These are phyloP conservation scores for Kokia cookei DNA, from an alignment of 441 rosid species.

Conservation along the genomic window DNA sequence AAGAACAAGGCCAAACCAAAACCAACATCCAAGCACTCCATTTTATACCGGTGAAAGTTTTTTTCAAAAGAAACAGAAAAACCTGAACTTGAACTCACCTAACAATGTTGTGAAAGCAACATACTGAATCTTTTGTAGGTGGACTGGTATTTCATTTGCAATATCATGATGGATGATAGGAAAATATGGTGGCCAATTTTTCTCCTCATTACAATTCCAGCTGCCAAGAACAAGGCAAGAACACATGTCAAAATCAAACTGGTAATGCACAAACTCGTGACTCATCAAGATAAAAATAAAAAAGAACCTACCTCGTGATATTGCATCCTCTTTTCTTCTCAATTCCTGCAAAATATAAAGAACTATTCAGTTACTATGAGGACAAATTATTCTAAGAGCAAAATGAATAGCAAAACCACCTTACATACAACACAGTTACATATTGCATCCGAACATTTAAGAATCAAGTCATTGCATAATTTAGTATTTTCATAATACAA, in stretches of 20 bases:
- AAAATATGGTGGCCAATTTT: slow-evolving; percentile 93
- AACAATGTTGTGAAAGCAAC: slow-evolving; percentile 91
- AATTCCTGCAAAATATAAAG: slow-evolving; percentile 56
- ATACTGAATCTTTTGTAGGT: slow-evolving; percentile 80
- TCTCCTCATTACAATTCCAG: slow-evolving; percentile 94
- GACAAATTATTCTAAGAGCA: slow-evolving; percentile 1
- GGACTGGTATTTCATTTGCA: slow-evolving; percentile 88
- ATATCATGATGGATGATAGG: slow-evolving; percentile 96
- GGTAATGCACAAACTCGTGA: background rate
- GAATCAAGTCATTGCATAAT: background rate
- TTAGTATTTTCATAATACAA: background rate
- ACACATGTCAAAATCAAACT: slow-evolving; percentile 4
- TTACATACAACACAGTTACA: background rate
- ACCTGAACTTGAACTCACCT: slow-evolving; percentile 41
- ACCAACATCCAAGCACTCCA: background rate
- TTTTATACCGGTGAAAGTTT: background rate
- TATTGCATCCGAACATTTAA: background rate
- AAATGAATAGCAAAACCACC: background rate
- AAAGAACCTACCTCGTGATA: slow-evolving; percentile 41
- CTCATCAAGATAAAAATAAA: background rate
- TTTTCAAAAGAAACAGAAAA: background rate
- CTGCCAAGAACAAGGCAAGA: slow-evolving; percentile 41
- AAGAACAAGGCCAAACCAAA: background rate
- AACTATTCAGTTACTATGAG: background rate
- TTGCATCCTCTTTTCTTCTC: slow-evolving; percentile 86